Evolutionary conservation across 2,329 filamentous ascomycete genomes (phyloP).

Genomic region (Cytospora leucostoma): DNA sequence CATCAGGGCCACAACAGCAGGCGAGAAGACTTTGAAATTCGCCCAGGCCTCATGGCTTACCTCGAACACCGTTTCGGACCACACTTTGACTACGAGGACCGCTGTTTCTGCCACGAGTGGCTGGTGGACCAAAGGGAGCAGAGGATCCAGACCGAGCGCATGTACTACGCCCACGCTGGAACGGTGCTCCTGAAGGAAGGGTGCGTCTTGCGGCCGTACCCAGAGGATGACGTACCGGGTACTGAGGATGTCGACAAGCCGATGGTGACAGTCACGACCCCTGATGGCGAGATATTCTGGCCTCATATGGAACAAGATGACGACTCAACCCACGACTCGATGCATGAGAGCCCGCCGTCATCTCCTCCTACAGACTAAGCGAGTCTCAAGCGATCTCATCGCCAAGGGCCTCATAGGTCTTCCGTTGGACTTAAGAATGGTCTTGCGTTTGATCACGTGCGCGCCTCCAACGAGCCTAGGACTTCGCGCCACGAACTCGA

Average conservation of each 20-base stretch:
- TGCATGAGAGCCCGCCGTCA: neutral
- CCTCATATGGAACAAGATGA: neutral
- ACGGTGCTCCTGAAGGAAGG: neutral
- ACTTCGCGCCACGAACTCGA: too few species aligned
- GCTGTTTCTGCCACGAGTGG: neutral
- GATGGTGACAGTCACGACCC: conserved; percentile 8
- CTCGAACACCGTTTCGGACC: neutral
- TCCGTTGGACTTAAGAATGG: too few species aligned
- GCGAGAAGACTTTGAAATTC: neutral
- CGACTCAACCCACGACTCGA: neutral
- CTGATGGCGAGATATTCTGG: neutral
- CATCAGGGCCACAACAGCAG: too few species aligned
- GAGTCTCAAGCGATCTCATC: too few species aligned
- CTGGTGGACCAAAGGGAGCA: neutral
- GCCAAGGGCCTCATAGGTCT: too few species aligned
- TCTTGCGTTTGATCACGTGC: too few species aligned
- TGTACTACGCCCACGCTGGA: neutral
- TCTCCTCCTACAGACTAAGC: too few species aligned
- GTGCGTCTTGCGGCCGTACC: neutral
- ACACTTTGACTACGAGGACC: neutral
- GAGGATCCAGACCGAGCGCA: neutral
- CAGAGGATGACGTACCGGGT: neutral
- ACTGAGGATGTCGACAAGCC: conserved; percentile 11
- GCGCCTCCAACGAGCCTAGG: too few species aligned
- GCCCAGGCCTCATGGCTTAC: neutral